These are phyloP conservation scores for Backusella macrospora DNA, from an alignment of 192 early-diverging fungal species.

Conservation along the genomic window DNA sequence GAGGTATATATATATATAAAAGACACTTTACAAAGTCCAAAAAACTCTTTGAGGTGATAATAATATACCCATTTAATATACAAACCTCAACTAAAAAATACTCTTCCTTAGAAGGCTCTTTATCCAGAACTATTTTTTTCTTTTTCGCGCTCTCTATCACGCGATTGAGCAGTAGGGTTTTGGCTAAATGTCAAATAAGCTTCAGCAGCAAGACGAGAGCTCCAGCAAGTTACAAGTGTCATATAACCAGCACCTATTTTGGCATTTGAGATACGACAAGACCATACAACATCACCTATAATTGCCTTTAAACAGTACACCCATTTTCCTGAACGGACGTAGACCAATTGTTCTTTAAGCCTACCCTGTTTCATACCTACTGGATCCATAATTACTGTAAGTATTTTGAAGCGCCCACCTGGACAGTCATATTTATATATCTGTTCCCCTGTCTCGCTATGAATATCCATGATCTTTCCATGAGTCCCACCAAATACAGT, in stretches of 20 bases:
- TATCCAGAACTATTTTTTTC: background rate
- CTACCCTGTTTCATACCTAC: background rate
- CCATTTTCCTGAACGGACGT: constrained; percentile 19
- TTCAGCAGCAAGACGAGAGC: constrained; percentile 25
- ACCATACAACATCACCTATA: constrained; percentile 16
- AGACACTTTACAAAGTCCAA: too few species aligned
- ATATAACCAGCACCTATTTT: constrained; percentile 13
- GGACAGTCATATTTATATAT: constrained; percentile 23
- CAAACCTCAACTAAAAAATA: too few species aligned
- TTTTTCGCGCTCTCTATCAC: background rate
- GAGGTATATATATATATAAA: too few species aligned
- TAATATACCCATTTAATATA: too few species aligned
- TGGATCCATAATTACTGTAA: background rate
- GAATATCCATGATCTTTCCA: constrained; percentile 12
- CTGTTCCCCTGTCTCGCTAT: background rate
- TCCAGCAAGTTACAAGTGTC: constrained; percentile 26
- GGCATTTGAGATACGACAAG: background rate
- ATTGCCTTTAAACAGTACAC: constrained; percentile 22
- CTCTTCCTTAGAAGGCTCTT: background rate
- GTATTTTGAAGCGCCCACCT: constrained; percentile 18
- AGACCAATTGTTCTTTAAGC: background rate
- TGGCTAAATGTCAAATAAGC: constrained; percentile 14
- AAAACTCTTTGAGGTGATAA: too few species aligned
- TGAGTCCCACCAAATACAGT: constrained; percentile 6
- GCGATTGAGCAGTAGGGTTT: background rate